A percentile compares a stretch with the other conserved stretches of the same genome.
These are phyloP conservation scores for Veloboletus limbatus DNA, from an alignment of 1,284 basidiomycete genomes.

Conservation along the genomic window DNA sequence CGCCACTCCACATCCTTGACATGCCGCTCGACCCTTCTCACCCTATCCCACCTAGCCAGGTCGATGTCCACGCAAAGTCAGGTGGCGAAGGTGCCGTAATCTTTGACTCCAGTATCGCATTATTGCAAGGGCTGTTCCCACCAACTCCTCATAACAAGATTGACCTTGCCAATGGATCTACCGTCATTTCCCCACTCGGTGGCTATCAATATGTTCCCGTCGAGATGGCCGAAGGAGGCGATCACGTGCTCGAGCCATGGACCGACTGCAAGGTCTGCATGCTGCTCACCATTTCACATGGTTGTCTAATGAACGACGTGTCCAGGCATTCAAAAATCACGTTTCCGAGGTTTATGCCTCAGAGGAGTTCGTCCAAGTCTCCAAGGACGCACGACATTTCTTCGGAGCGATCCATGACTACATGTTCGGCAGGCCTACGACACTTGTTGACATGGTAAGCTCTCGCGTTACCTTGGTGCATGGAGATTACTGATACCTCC, in stretches of 20 bases:
- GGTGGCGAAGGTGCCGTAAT: slow-evolving; percentile 83
- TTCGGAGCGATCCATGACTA: slow-evolving; percentile 61
- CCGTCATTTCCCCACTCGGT: slow-evolving; percentile 67
- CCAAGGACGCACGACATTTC: slow-evolving; percentile 58
- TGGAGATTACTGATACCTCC: slow-evolving; percentile 2
- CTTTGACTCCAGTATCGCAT: slow-evolving; percentile 75
- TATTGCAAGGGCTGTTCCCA: slow-evolving; percentile 78
- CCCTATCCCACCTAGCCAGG: slow-evolving; percentile 51
- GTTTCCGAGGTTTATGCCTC: slow-evolving; percentile 57
- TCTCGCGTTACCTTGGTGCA: background rate
- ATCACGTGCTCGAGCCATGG: slow-evolving; percentile 81
- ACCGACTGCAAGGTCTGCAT: slow-evolving; percentile 71
- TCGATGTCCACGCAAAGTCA: slow-evolving; percentile 75
- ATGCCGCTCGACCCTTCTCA: slow-evolving; percentile 41
- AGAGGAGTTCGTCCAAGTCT: slow-evolving; percentile 58
- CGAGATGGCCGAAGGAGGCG: slow-evolving; percentile 75
- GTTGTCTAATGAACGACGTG: slow-evolving; percentile 5
- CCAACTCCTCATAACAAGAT: slow-evolving; percentile 66
- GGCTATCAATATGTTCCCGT: slow-evolving; percentile 86
- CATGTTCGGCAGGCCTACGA: slow-evolving; percentile 63
- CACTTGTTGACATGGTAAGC: slow-evolving; percentile 66
- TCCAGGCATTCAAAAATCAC: slow-evolving; percentile 64
- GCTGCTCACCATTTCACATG: slow-evolving; percentile 15
- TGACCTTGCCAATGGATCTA: slow-evolving; percentile 76
- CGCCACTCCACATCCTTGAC: slow-evolving; percentile 64